Conservation (phyloP, 257 asterid species). For the Fraxinus americana region DNA sequence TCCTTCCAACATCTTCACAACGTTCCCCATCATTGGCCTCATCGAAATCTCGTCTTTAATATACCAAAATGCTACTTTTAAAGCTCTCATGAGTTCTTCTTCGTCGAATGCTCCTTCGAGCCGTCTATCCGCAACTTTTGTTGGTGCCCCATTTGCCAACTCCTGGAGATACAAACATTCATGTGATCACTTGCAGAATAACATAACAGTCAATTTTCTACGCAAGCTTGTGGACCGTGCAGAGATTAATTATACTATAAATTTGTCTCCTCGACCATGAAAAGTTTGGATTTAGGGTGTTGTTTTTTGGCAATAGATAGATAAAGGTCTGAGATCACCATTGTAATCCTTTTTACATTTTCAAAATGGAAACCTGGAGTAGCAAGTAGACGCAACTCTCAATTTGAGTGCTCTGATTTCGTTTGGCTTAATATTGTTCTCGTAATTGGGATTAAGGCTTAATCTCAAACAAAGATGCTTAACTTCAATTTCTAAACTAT, state of each 20-base stretch:
- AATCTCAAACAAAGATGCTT: no score
- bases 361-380: no score
- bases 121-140: conserved; percentile 62
- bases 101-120: conserved; percentile 63
- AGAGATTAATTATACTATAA: no score
- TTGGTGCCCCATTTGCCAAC: conserved; percentile 53
- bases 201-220: background rate
- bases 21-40: conserved; percentile 92
- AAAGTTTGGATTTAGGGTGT: no score
- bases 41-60: conserved; percentile 71
- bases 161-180: conserved; percentile 43
- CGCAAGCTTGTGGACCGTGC: background rate
- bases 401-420: no score
- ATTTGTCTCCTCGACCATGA: background rate
- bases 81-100: conserved; percentile 62
- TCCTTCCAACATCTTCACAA: conserved; percentile 83
- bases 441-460: background rate
- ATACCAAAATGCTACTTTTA: conserved; percentile 85
- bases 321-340: no score
- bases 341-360: no score
- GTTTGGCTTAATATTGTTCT: background rate
- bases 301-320: no score
- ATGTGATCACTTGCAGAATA: background rate
- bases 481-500: background rate
- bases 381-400: no score